phyloP scores from a whole-genome alignment of 345 rosid species.

The Carallia brachiata region DNA sequence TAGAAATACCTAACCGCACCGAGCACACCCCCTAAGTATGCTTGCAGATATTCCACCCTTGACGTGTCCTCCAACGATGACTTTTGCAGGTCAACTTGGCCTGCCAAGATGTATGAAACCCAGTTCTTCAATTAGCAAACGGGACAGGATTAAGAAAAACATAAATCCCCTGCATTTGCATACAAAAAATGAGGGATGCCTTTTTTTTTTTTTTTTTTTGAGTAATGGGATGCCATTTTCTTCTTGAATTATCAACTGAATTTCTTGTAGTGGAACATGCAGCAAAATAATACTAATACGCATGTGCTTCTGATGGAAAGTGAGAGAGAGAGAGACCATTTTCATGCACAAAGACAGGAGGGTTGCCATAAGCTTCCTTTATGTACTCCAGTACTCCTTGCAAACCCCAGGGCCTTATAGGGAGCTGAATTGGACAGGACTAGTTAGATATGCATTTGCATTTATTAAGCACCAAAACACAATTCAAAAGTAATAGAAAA shows the following conservation, averaged over 20 bases:
- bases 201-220: too few species aligned
- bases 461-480: background rate
- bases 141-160: too few species aligned
- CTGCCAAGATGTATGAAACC: conserved; percentile 21
- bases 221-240: too few species aligned
- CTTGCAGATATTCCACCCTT: conserved; percentile 41
- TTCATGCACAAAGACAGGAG: conserved; percentile 42
- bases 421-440: conserved; percentile 25
- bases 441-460: background rate
- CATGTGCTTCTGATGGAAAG: background rate
- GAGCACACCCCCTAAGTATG: conserved; percentile 45
- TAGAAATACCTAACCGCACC: conserved; percentile 42
- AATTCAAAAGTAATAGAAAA: background rate
- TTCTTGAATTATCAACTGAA: too few species aligned
- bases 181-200: too few species aligned
- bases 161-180: too few species aligned
- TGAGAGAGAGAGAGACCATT: conserved; percentile 34
- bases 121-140: background rate
- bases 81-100: conserved; percentile 37
- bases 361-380: conserved; percentile 40
- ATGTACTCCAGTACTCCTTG: conserved; percentile 32
- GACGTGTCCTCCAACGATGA: conserved; percentile 42
- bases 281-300: background rate
- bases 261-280: background rate
- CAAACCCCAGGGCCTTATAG: conserved; percentile 38